phyloP scores from a whole-genome alignment of 2,329 filamentous ascomycete genomes.

The Fusarium metavorans region DNA sequence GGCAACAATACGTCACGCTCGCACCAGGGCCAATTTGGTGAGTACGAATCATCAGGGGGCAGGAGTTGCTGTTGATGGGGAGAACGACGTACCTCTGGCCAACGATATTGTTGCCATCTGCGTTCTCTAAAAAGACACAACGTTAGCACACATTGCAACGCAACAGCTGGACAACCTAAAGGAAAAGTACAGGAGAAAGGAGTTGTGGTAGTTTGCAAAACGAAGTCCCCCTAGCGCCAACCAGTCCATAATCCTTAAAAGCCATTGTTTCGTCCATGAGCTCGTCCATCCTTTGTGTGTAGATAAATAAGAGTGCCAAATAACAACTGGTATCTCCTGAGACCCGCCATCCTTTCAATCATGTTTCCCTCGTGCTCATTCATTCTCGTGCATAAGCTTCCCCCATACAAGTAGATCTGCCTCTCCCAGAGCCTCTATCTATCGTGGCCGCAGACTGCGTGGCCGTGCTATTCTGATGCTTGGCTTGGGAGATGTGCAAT shows the following conservation, averaged over 20 bases:
- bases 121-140: constrained; percentile 27
- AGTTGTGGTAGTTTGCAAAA: constrained; percentile 40
- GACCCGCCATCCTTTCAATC: constrained; percentile 2
- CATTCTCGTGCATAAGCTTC: not conserved
- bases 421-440: constrained; percentile 17
- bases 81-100: constrained; percentile 42
- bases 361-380: constrained; percentile 1
- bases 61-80: not conserved
- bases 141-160: constrained; percentile 41
- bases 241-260: constrained; percentile 21
- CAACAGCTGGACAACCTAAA: constrained; percentile 6
- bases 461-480: constrained; percentile 30
- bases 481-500: constrained; percentile 8
- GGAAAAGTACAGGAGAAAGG: constrained; percentile 11
- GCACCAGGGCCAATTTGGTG: not conserved
- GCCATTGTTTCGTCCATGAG: constrained; percentile 22
- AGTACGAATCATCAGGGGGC: constrained; percentile 1
- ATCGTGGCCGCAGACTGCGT: constrained; percentile 12
- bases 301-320: constrained; percentile 29
- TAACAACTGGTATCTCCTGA: constrained; percentile 15
- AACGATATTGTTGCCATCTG: constrained; percentile 25
- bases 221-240: constrained; percentile 34
- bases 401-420: constrained; percentile 8
- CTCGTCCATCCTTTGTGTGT: constrained; percentile 23
- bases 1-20: not conserved